These are phyloP conservation scores for Dactylella cylindrospora DNA, from an alignment of 2,329 filamentous ascomycete species.

Conservation along the genomic window DNA sequence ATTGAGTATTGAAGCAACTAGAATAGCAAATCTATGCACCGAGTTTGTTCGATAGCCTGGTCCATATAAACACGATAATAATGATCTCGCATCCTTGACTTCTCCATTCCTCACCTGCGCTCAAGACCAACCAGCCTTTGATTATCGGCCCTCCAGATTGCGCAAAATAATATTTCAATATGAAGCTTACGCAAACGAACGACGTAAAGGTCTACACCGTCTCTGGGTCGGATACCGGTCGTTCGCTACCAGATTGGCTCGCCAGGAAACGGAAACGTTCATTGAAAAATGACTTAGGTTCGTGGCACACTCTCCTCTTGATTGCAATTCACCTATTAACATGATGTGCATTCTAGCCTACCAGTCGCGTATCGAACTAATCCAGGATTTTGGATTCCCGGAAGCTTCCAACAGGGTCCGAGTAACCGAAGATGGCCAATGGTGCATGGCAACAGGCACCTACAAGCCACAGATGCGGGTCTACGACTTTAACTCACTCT, in stretches of 20 bases:
- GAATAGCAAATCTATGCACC: too few relatives aligned
- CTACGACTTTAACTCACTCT: constrained; percentile 90
- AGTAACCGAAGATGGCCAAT: constrained; percentile 91
- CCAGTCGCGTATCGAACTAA: constrained; percentile 85
- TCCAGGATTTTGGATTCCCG: constrained; percentile 98
- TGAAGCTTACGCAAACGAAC: constrained; percentile 82
- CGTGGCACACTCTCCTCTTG: constrained; percentile 14
- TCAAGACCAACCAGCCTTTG: too few relatives aligned
- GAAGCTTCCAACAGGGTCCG: constrained; percentile 89
- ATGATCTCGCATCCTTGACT: too few relatives aligned
- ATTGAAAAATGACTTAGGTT: constrained; percentile 71
- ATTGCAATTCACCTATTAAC: neutral
- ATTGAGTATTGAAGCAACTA: too few relatives aligned
- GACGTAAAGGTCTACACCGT: constrained; percentile 91
- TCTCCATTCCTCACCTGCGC: too few relatives aligned
- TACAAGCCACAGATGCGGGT: constrained; percentile 85
- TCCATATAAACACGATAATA: too few relatives aligned
- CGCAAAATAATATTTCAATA: constrained; percentile 51
- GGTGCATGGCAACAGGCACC: constrained; percentile 86
- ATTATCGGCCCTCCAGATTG: too few relatives aligned
- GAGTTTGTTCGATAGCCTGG: too few relatives aligned
- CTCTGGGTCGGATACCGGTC: constrained; percentile 81
- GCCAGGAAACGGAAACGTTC: constrained; percentile 84
- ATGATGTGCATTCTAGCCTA: constrained; percentile 64
- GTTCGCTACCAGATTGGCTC: constrained; percentile 93